These are phyloP conservation scores for Psilocybe azurescens DNA, from an alignment of 768 basidiomycete species.

Conservation along the genomic window DNA sequence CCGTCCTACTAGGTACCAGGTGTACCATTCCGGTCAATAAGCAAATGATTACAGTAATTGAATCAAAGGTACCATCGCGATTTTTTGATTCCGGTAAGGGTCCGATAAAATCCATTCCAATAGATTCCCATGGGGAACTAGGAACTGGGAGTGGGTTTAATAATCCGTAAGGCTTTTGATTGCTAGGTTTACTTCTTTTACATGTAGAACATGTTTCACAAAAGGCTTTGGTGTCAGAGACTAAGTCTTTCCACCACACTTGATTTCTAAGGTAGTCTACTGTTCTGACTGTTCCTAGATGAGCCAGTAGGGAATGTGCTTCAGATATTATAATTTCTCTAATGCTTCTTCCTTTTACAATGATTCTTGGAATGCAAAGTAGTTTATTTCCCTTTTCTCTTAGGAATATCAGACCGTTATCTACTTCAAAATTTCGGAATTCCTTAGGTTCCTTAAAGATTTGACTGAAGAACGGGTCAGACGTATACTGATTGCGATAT, in stretches of 20 bases:
- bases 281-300: conserved; percentile 40
- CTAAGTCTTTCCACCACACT: conserved; percentile 47
- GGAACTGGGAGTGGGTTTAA: conserved; percentile 32
- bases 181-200: conserved; percentile 25
- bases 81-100: conserved; percentile 24
- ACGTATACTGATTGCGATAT: too few species aligned
- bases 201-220: conserved; percentile 34
- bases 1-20: conserved; percentile 32
- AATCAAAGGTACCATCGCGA: conserved; percentile 28
- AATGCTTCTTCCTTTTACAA: conserved; percentile 19
- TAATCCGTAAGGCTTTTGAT: conserved; percentile 31
- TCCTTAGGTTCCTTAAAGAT: conserved; percentile 13
- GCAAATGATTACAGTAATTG: conserved; percentile 34
- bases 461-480: too few species aligned
- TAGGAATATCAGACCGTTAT: conserved; percentile 24
- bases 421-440: conserved; percentile 25
- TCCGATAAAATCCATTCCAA: conserved; percentile 24
- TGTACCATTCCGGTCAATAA: conserved; percentile 27
- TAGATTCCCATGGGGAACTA: conserved; percentile 30
- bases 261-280: conserved; percentile 34
- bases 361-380: conserved; percentile 30
- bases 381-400: conserved; percentile 10
- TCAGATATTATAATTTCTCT: conserved; percentile 39
- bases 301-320: conserved; percentile 44
- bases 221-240: conserved; percentile 26